phyloP scores from a whole-genome alignment of 2,329 filamentous ascomycete species.

The Pseudogymnoascus pannorum region DNA sequence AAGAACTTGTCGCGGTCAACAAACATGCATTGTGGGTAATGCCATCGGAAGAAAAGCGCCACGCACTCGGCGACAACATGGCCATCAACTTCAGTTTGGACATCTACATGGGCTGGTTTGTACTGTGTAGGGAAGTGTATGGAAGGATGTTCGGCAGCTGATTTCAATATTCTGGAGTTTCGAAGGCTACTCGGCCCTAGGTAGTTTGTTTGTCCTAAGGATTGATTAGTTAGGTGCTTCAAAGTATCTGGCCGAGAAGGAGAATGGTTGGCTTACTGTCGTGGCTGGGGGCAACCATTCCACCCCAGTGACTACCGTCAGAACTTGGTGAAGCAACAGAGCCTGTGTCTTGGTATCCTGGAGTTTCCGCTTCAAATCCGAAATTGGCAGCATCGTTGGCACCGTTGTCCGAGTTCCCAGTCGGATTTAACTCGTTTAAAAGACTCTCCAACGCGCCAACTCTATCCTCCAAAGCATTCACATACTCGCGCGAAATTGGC shows the following conservation, averaged over 20 bases:
- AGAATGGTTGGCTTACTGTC: background rate
- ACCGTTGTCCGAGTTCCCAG: background rate
- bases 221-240: background rate
- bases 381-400: background rate
- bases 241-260: background rate
- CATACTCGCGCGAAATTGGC: slow-evolving; percentile 15
- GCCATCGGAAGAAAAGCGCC: slow-evolving; percentile 18
- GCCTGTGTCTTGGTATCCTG: background rate
- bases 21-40: slow-evolving; percentile 16
- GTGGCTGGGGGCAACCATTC: background rate
- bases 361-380: background rate
- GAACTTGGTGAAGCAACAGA: slow-evolving; percentile 1
- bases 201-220: background rate
- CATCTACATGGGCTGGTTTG: background rate
- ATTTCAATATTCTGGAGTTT: background rate
- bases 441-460: slow-evolving; percentile 11
- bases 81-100: background rate
- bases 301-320: background rate
- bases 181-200: background rate
- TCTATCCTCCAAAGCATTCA: slow-evolving; percentile 12
- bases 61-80: slow-evolving; percentile 14
- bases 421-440: slow-evolving; percentile 10
- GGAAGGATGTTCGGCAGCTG: background rate
- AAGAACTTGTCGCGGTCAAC: slow-evolving; percentile 18
- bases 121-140: background rate